These are phyloP conservation scores for Tricholoma saponaceum DNA, from an alignment of 768 basidiomycete species.

Conservation along the genomic window DNA sequence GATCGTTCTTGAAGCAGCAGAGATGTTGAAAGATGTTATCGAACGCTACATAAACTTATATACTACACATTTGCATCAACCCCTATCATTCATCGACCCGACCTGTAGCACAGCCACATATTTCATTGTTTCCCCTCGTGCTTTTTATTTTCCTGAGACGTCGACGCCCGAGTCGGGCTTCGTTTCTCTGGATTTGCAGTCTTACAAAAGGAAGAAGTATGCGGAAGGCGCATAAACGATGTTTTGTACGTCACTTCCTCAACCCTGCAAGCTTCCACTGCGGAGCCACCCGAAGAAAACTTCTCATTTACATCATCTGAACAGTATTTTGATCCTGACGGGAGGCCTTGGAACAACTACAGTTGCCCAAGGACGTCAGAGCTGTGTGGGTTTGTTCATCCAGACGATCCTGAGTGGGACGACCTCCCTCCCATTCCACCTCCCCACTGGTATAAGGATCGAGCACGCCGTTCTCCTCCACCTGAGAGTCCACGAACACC, in stretches of 20 bases:
- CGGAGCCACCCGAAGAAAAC: background rate
- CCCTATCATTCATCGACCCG: too few relatives aligned
- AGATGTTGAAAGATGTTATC: background rate
- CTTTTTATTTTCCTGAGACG: background rate
- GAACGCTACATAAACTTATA: too few relatives aligned
- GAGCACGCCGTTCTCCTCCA: constrained; percentile 1
- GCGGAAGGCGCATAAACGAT: constrained; percentile 5
- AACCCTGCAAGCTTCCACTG: background rate
- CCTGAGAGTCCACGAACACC: background rate
- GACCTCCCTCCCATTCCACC: constrained; percentile 5
- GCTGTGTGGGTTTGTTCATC: constrained; percentile 24
- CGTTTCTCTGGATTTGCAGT: background rate
- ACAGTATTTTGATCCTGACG: constrained; percentile 17
- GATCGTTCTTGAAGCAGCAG: background rate
- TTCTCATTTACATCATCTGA: background rate
- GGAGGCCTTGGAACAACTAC: background rate
- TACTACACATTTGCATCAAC: too few relatives aligned
- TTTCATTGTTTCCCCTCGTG: background rate
- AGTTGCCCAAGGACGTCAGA: constrained; percentile 9
- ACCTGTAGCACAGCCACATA: background rate
- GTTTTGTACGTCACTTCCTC: constrained; percentile 15
- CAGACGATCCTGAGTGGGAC: constrained; percentile 22
- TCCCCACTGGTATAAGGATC: background rate
- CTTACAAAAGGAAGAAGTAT: background rate
- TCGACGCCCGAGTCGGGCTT: background rate